Evolutionary conservation across 805 yeast genomes (phyloP), one percentile per base, ranked within the genome.

Genomic region (Saccharomycopsis sp.): DNA sequence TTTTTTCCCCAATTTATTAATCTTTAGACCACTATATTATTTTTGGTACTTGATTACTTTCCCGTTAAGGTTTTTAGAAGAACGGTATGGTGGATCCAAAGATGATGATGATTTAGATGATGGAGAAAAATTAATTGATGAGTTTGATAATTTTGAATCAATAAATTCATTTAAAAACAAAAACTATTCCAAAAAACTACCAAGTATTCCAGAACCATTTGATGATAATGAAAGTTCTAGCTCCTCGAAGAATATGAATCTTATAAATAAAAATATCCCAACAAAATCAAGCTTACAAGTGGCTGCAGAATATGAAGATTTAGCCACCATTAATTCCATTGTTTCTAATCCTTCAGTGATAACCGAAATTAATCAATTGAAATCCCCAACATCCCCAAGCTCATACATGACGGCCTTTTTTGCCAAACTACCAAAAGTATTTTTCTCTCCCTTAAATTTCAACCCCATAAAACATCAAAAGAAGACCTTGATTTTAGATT

Each of bases 401-500:
- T 41, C 43, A 12, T 35, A 44, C 37, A 48, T 44, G 10, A 42
- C 58, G 14, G 43, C 55, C 3, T 44, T 59, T 28, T 51, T 59
- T n/a, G 52, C 58, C 25, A 56, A 54, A 28, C 54, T 58, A 53
- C 71, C 71, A 1, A 56, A 63, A 39, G 62, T 64, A 6, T 55
- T 66, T 8, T 67, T 64, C 31, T 40, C 41, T 46, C 71, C 71
- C 0, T 59, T 58, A 33, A 65, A 61, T 36, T 49, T 65, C 58
- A 67, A 60, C n/a, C 55, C 53, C 21, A 52, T 58, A 4, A 52
- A 51, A 61, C 66, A 56, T 51, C 63, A 51, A 45, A 69, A 67
- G 49, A 87, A 86, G 53, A 79, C 86, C 1, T 66, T 92, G 23
- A 82, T 92, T 1, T 64, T 92, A 19, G 98, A 92, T 56, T 69